Base-by-base conservation (phyloP, 345 rosid species). In the Salix exigua region DNA sequence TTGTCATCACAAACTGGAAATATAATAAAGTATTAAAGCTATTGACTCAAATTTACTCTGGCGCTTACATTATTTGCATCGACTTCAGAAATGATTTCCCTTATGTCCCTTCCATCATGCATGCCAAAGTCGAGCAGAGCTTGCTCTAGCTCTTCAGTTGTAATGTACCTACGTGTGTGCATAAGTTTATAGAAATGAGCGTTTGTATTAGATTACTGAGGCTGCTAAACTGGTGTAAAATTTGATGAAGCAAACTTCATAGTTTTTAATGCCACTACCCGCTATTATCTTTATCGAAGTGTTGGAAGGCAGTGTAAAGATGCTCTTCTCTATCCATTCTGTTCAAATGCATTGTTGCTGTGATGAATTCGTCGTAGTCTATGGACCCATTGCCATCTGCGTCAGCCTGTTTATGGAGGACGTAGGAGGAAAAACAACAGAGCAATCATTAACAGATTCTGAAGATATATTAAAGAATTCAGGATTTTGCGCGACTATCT, bases 71-170 rank as follows among this genome's bases (percentile, higher is more conserved):
- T 82, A 73, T 93, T 92, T 3, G 71, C 37, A 68, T 95, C 97
- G 46, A 95, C 98, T 83, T 95, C 98, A 14, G 91, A 89, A 55
- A 95, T 77, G 77, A 93, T 88, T 80, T 93, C 99, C 81, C 85
- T 85, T 12, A 93, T 86, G 80, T 90, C 97, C 69, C 85, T 85
- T 26, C 91, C 96, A 73, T 91, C 96, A 2, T 80, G 86, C 94
- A 93, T 91, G 55, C 98, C 97, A 67, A 78, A 93, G 28, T 91
- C 97, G 6, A 86, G 84, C 4, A 95, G 91, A 55, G 95, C 99
- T 89, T 92, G 93, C 77, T 91, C 97, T n/a, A 95, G 86, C 82
- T 95, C 98, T 82, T 91, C 97, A 62, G 86, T 93, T 35, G 99
- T 91, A 55, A 96, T 88, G 73, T 75, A 93, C 71, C 98, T 88